These are phyloP conservation scores for Fistulinella cinereoalba DNA, from an alignment of 1,284 basidiomycete species.

Conservation along the genomic window DNA sequence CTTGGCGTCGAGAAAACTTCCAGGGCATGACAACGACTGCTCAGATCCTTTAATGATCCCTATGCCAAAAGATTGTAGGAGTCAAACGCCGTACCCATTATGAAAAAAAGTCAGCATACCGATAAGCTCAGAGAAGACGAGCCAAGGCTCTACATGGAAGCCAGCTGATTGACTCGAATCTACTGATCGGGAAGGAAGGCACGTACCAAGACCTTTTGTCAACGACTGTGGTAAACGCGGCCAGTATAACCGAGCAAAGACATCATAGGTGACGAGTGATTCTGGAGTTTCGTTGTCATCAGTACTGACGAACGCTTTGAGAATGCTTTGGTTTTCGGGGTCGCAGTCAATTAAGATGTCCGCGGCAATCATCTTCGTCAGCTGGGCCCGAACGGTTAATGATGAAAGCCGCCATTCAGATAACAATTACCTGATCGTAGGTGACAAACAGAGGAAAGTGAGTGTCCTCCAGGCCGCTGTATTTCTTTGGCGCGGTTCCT, in stretches of 20 bases:
- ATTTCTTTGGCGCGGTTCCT: slow-evolving; percentile 51
- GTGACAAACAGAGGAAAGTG: slow-evolving; percentile 75
- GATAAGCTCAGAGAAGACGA: slow-evolving; percentile 69
- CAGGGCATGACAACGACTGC: slow-evolving; percentile 35
- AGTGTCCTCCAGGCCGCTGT: slow-evolving; percentile 53
- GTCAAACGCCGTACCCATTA: neutral
- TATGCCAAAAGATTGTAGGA: slow-evolving; percentile 29
- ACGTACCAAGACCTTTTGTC: slow-evolving; percentile 55
- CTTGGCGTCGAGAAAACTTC: slow-evolving; percentile 42
- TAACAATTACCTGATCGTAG: slow-evolving; percentile 50
- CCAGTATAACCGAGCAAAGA: slow-evolving; percentile 61
- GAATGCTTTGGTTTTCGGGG: slow-evolving; percentile 2
- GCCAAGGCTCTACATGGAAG: slow-evolving; percentile 47
- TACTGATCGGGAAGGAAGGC: neutral
- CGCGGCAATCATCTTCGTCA: slow-evolving; percentile 17
- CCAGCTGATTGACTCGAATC: neutral
- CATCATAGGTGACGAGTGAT: slow-evolving; percentile 44
- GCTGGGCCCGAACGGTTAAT: slow-evolving; percentile 8
- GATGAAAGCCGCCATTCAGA: neutral
- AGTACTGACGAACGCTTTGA: slow-evolving; percentile 15
- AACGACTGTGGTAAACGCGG: slow-evolving; percentile 54
- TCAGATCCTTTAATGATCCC: slow-evolving; percentile 72
- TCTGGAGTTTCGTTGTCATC: slow-evolving; percentile 19
- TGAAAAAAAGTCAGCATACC: slow-evolving; percentile 37
- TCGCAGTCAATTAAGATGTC: slow-evolving; percentile 20